phyloP scores from a whole-genome alignment of 108 stramenopile genomes.

The Aurantiochytrium sp. region DNA sequence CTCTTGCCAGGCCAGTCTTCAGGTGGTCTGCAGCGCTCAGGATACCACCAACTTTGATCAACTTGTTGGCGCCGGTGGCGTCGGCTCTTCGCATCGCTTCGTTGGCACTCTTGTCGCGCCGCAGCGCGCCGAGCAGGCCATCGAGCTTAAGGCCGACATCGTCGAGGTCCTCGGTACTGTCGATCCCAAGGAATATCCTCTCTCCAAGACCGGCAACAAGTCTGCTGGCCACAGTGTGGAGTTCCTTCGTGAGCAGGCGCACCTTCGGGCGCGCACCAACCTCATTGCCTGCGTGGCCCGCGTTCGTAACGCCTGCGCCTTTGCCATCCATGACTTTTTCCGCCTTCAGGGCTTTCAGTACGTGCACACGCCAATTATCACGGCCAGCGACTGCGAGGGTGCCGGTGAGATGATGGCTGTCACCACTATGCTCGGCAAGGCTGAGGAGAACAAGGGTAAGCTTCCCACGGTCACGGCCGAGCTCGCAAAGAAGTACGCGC shows the following conservation, averaged over 20 bases:
- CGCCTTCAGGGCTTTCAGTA: conserved; percentile 67
- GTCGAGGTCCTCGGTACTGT: conserved; percentile 53
- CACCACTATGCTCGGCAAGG: conserved; percentile 44
- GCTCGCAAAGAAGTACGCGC: conserved; percentile 24
- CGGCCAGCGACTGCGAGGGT: conserved; percentile 85
- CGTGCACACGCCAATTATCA: conserved; percentile 70
- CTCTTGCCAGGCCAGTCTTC: conserved; percentile 42
- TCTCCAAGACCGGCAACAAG: conserved; percentile 36
- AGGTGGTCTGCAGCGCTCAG: conserved; percentile 51
- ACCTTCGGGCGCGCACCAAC: conserved; percentile 62
- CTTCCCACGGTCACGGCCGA: conserved; percentile 35
- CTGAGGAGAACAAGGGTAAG: conserved; percentile 34
- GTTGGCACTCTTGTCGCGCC: conserved; percentile 49
- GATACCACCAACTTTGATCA: conserved; percentile 49
- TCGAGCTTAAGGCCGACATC: conserved; percentile 56
- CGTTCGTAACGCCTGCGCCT: conserved; percentile 71
- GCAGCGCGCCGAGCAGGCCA: conserved; percentile 53
- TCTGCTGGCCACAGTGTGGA: conserved; percentile 60
- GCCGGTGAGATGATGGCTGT: conserved; percentile 86
- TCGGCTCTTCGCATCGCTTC: conserved; percentile 57
- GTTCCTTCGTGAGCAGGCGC: conserved; percentile 61
- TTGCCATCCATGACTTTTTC: conserved; percentile 74
- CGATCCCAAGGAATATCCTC: conserved; percentile 45
- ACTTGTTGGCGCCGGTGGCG: conserved; percentile 27
- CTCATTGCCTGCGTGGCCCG: conserved; percentile 63